Evolutionary conservation across 495 filamentous ascomycete species (phyloP), one percentile per base, ranked within the genome.

Genomic region (Diplogelasinospora grovesii): DNA sequence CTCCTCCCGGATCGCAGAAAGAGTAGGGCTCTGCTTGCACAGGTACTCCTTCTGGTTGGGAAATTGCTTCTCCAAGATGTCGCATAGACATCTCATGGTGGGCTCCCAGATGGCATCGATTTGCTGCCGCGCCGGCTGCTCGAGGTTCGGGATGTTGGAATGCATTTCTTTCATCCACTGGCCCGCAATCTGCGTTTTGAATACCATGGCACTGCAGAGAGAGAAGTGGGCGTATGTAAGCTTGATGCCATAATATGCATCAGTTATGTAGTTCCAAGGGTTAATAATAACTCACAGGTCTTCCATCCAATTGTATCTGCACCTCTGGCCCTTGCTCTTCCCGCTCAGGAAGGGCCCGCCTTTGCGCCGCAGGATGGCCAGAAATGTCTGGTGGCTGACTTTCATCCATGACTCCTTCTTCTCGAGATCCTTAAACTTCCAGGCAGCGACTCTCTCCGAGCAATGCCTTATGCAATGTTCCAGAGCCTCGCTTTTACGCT

Each of bases 251-350:
- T 5, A 27, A 19, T 11, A 41, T 14, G 35, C 4, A n/a, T n/a
- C n/a, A n/a, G n/a, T n/a, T n/a, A n/a, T n/a, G n/a, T n/a, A n/a
- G n/a, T n/a, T n/a, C n/a, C n/a, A n/a, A 7, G 13, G 14, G 11
- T 23, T 2, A 23, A 8, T 25, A 43, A n/a, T n/a, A n/a, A n/a
- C 48, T 15, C 36, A 50, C 48, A 45, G 24, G 2, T 29, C 41
- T 1, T 36, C 46, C 46, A 53, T 53, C 50, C 50, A 57, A 35
- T 51, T 36, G 22, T 49, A 57, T 9, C 5, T 20, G 0, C 3
- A 13, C 8, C n/a, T n/a, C n/a, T n/a, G n/a, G n/a, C n/a, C n/a
- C n/a, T n/a, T n/a, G n/a, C n/a, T n/a, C n/a, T n/a, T 19, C 8
- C 13, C 29, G 20, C 53, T 54, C 24, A 31, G 11, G 25, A 48